Base-by-base conservation (phyloP, 1,284 basidiomycete genomes). In the Apiotrichum gracile region DNA sequence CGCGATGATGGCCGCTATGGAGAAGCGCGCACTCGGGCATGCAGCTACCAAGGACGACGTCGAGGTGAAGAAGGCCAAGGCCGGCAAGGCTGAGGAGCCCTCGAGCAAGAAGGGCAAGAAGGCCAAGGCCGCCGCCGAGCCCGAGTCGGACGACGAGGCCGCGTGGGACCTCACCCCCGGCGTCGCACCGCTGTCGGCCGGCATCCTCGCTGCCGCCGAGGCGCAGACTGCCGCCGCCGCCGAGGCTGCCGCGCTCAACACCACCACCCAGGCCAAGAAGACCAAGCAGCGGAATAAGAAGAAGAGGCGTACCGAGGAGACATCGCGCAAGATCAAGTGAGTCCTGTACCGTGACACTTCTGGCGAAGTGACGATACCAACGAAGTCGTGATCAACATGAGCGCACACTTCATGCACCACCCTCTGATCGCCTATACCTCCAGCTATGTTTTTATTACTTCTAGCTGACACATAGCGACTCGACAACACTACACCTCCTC, bases 1-100 rank as follows among this genome's bases (percentile, higher is more conserved):
- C 61, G 62, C 60, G 24, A 61, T 61, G 55, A 57, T 61, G 50
- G 55, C 59, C 6, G 64, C 64, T 44, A 70, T 70, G 68, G 66
- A 68, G 47, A 57, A 61, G 55, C 62, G 64, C 16, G 68, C 66
- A 27, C 41, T 50, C 33, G 58, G 55, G 26, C 47, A 54, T 35
- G 43, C n/a, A 12, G 46, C 46, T 50, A 38, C 55, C 29, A 17
- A 53, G n/a, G 52, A 41, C 45, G 42, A 58, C 51, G 34, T 53
- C 37, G 55, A 58, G 14, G 57, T 49, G 5, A 48, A 49, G n/a
- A n/a, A n/a, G n/a, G n/a, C n/a, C n/a, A n/a, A n/a, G n/a, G n/a
- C n/a, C n/a, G n/a, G n/a, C n/a, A n/a, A n/a, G n/a, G n/a, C n/a
- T n/a, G n/a, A n/a, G n/a, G n/a, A n/a, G n/a, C n/a, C n/a, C 8